phyloP scores from a whole-genome alignment of 768 basidiomycete species.

The Mycena vitilis region DNA sequence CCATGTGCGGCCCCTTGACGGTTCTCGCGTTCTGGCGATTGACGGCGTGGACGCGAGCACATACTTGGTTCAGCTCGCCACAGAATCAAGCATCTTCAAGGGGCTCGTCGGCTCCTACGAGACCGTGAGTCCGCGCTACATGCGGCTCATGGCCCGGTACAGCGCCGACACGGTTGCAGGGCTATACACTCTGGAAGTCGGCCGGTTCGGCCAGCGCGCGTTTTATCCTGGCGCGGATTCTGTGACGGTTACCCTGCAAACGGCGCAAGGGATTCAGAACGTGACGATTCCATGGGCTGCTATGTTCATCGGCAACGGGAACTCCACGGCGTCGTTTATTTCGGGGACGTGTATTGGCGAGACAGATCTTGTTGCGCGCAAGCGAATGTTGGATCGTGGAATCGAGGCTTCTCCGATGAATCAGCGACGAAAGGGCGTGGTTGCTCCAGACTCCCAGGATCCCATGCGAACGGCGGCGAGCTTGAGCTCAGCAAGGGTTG shows the following conservation, averaged over 20 bases:
- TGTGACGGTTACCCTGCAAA: conserved; percentile 17
- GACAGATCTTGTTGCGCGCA: conserved; percentile 6
- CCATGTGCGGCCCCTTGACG: conserved; percentile 25
- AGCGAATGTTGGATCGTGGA: conserved; percentile 7
- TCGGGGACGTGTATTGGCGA: conserved; percentile 30
- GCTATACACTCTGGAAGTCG: conserved; percentile 27
- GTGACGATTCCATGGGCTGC: conserved; percentile 36
- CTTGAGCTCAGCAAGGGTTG: neutral
- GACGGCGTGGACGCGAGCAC: conserved; percentile 25
- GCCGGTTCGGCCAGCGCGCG: conserved; percentile 27
- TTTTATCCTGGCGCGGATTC: conserved; percentile 24
- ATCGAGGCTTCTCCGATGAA: conserved; percentile 18
- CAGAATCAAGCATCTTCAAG: conserved; percentile 20
- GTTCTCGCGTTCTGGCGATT: conserved; percentile 21
- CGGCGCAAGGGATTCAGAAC: neutral
- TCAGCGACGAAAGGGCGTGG: conserved; percentile 17
- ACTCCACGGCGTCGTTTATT: conserved; percentile 34
- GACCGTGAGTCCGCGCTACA: conserved; percentile 22
- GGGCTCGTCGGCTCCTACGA: conserved; percentile 27
- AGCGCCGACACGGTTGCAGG: conserved; percentile 24
- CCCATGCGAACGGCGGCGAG: conserved; percentile 22
- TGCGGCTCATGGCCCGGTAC: conserved; percentile 27
- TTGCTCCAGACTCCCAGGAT: conserved; percentile 22
- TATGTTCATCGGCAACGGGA: conserved; percentile 28
- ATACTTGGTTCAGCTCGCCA: conserved; percentile 22